Conservation (phyloP, 2,329 filamentous ascomycete genomes). For the Cytospora mali region DNA sequence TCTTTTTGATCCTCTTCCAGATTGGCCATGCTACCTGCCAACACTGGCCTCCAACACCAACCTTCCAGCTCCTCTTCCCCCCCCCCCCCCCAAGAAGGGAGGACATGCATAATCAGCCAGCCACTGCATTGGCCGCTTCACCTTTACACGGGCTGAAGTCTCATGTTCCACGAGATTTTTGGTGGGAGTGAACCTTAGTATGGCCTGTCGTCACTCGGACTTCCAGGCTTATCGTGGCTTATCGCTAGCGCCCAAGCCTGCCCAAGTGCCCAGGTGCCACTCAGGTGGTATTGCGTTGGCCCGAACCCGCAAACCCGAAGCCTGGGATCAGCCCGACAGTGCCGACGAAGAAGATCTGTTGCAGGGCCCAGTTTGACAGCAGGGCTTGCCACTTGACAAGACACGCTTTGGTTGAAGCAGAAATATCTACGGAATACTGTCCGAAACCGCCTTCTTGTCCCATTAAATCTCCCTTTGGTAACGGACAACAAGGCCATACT, state of each 20-base stretch:
- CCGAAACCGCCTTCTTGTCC: constrained; percentile 13
- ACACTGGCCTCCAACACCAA: too few relatives aligned
- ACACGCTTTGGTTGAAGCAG: constrained; percentile 9
- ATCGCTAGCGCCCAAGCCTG: constrained; percentile 14
- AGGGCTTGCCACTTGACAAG: constrained; percentile 11
- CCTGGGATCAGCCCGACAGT: neutral
- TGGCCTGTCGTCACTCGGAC: neutral
- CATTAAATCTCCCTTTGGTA: constrained; percentile 7
- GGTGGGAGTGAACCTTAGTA: neutral
- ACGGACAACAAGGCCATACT: constrained; percentile 1
- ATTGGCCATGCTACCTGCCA: too few relatives aligned
- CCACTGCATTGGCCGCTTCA: too few relatives aligned
- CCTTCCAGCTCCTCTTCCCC: too few relatives aligned
- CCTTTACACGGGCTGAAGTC: neutral
- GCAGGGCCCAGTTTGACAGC: too few relatives aligned
- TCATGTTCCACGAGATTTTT: neutral
- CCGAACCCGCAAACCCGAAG: neutral
- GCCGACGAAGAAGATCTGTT: too few relatives aligned
- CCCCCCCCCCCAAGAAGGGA: too few relatives aligned
- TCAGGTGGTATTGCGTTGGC: neutral
- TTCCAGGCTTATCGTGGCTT: constrained; percentile 17
- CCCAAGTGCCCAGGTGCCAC: neutral
- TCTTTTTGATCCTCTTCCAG: too few relatives aligned
- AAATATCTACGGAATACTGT: neutral
- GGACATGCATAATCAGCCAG: neutral